Percentiles rank a stretch among this genome's conserved stretches.
These are phyloP conservation scores for Puccinia polysora DNA, from an alignment of 1,284 basidiomycete genomes.

Conservation along the genomic window DNA sequence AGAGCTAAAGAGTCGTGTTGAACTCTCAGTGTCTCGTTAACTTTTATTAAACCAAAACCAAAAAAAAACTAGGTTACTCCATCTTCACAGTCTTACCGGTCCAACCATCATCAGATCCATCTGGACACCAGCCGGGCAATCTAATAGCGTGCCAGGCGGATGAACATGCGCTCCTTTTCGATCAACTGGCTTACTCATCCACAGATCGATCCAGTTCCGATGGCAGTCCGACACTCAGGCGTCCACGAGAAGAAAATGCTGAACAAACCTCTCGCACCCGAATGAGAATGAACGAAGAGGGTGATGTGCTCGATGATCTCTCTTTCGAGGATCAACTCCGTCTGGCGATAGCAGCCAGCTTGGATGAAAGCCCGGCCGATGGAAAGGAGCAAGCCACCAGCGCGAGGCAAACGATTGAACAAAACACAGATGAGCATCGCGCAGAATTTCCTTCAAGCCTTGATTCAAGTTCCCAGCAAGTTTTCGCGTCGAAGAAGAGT, in stretches of 20 bases:
- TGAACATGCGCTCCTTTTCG: conserved; percentile 19
- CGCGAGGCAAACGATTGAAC: no score
- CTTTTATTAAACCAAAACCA: no score
- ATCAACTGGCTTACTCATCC: background rate
- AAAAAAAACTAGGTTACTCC: conserved; percentile 25
- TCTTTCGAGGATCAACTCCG: conserved; percentile 27
- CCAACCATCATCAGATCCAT: conserved; percentile 19
- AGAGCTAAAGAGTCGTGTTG: background rate
- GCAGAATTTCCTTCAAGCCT: no score
- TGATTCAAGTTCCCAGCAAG: no score
- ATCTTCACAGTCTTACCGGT: conserved; percentile 35
- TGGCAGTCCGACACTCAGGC: background rate
- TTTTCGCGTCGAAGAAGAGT: background rate
- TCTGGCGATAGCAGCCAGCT: conserved; percentile 34
- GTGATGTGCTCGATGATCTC: background rate
- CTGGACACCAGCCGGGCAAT: conserved; percentile 21
- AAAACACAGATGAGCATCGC: no score
- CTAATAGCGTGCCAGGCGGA: conserved; percentile 30
- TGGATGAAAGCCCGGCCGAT: background rate
- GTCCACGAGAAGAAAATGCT: conserved; percentile 5
- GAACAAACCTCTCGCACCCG: conserved; percentile 9
- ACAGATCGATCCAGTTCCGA: background rate
- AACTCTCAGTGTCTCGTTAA: background rate
- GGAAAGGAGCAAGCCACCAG: background rate
- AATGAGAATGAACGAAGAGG: background rate